These are phyloP conservation scores for Amylostereum areolatum DNA, from an alignment of 1,284 basidiomycete genomes.

Conservation along the genomic window DNA sequence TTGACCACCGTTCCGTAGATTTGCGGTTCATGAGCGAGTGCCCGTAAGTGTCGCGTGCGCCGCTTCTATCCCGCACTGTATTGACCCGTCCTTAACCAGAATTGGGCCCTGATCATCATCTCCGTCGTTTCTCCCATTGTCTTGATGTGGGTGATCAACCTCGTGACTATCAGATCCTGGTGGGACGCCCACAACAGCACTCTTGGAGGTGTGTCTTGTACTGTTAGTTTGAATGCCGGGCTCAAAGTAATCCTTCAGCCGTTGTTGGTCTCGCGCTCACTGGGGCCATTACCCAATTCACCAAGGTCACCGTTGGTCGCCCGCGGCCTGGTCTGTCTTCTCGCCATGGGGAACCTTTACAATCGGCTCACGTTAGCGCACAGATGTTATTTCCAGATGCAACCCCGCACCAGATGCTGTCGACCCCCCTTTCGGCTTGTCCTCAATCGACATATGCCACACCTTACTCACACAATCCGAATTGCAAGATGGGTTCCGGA, in stretches of 20 bases:
- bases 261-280: slow-evolving; percentile 71
- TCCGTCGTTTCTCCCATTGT: slow-evolving; percentile 63
- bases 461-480: slow-evolving; percentile 45
- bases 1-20: slow-evolving; percentile 45
- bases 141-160: slow-evolving; percentile 63
- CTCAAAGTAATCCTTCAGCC: slow-evolving; percentile 54
- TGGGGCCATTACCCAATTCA: slow-evolving; percentile 77
- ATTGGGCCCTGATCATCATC: slow-evolving; percentile 59
- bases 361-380: neutral
- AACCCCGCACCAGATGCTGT: slow-evolving; percentile 59
- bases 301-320: slow-evolving; percentile 86
- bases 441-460: slow-evolving; percentile 76
- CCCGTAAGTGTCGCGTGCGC: slow-evolving; percentile 56
- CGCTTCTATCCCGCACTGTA: no score
- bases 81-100: no score
- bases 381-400: slow-evolving; percentile 82
- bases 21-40: slow-evolving; percentile 79
- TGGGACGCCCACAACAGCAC: slow-evolving; percentile 88
- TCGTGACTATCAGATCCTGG: slow-evolving; percentile 67
- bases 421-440: slow-evolving; percentile 74
- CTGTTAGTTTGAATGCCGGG: slow-evolving; percentile 2
- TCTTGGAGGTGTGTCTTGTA: slow-evolving; percentile 58
- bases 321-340: slow-evolving; percentile 66
- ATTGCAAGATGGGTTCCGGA: slow-evolving; percentile 84
- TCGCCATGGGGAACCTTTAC: neutral